Percentiles rank a stretch among this genome's conserved stretches.
These are phyloP conservation scores for Dryadomyces quercivorus DNA, from an alignment of 2,329 filamentous ascomycete genomes.

Conservation along the genomic window DNA sequence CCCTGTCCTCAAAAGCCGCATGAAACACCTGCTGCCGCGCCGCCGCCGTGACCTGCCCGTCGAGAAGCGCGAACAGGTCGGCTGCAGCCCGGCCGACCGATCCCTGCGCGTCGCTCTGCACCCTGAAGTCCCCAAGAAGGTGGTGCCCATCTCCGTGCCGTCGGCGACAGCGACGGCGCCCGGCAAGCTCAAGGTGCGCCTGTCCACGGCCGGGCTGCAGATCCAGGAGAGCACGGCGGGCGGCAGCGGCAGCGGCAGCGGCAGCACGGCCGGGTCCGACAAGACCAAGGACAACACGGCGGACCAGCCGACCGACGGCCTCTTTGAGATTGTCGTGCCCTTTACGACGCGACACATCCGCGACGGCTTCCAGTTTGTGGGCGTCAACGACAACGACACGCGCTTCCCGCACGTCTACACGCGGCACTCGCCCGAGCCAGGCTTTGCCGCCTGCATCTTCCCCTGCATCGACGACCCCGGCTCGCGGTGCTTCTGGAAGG, in stretches of 20 bases:
- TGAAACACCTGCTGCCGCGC: slow-evolving; percentile 38
- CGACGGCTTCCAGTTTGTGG: slow-evolving; percentile 87
- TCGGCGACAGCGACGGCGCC: neutral
- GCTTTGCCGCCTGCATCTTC: slow-evolving; percentile 75
- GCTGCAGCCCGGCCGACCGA: slow-evolving; percentile 43
- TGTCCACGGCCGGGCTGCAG: slow-evolving; percentile 4
- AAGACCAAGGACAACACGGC: neutral
- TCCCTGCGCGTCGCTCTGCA: slow-evolving; percentile 31
- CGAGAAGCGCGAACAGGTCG: slow-evolving; percentile 40
- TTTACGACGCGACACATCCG: slow-evolving; percentile 65
- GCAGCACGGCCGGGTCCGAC: neutral
- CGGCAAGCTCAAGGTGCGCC: slow-evolving; percentile 8
- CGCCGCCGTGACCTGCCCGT: slow-evolving; percentile 41
- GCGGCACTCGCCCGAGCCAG: slow-evolving; percentile 64
- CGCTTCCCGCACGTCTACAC: slow-evolving; percentile 91
- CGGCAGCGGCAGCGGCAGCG: neutral
- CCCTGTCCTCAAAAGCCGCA: slow-evolving; percentile 58
- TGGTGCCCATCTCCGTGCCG: slow-evolving; percentile 7
- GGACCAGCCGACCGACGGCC: slow-evolving; percentile 10
- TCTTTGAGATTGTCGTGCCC: slow-evolving; percentile 47
- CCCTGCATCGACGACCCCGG: slow-evolving; percentile 83
- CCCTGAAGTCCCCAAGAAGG: slow-evolving; percentile 15
- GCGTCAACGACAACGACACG: slow-evolving; percentile 64
- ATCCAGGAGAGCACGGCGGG: neutral
- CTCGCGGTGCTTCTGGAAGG: slow-evolving; percentile 66